Percentiles rank a stretch among this genome's conserved stretches.
These are phyloP conservation scores for Chalciporus sp. DNA, from an alignment of 1,284 basidiomycete genomes.

Conservation along the genomic window DNA sequence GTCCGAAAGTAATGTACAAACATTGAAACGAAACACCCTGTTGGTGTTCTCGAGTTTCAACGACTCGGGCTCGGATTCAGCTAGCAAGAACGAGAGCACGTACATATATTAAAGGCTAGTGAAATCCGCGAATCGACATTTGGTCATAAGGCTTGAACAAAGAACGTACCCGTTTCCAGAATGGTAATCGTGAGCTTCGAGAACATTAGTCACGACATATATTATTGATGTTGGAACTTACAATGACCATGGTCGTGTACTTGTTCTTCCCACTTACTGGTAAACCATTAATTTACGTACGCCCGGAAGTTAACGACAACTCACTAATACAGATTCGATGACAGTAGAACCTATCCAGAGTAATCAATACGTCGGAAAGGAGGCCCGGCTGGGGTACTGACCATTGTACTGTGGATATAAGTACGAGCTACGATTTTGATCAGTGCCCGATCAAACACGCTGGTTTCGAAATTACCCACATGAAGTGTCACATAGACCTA, in stretches of 20 bases:
- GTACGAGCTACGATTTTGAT: slow-evolving; percentile 2
- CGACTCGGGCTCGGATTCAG: background rate
- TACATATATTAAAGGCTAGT: background rate
- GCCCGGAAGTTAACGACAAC: background rate
- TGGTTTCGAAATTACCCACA: background rate
- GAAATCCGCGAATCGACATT: background rate
- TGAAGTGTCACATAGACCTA: background rate
- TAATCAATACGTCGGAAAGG: background rate
- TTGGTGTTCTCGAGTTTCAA: background rate
- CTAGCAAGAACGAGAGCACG: background rate
- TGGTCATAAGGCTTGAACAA: background rate
- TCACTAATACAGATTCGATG: slow-evolving; percentile 20
- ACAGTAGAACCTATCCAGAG: slow-evolving; percentile 12
- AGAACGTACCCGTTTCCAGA: background rate
- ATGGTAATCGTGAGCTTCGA: background rate
- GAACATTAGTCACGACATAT: background rate
- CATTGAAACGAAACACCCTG: background rate
- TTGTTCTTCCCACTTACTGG: slow-evolving; percentile 8
- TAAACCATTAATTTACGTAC: too few species aligned
- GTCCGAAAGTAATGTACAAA: background rate
- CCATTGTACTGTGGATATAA: slow-evolving; percentile 13
- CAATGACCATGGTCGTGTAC: background rate
- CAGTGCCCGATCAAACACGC: background rate
- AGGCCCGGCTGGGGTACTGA: background rate
- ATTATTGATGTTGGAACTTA: background rate